Percentiles rank a stretch among this genome's conserved stretches.
These are phyloP conservation scores for Acacia crassicarpa DNA, from an alignment of 306 rosid species.

Conservation along the genomic window DNA sequence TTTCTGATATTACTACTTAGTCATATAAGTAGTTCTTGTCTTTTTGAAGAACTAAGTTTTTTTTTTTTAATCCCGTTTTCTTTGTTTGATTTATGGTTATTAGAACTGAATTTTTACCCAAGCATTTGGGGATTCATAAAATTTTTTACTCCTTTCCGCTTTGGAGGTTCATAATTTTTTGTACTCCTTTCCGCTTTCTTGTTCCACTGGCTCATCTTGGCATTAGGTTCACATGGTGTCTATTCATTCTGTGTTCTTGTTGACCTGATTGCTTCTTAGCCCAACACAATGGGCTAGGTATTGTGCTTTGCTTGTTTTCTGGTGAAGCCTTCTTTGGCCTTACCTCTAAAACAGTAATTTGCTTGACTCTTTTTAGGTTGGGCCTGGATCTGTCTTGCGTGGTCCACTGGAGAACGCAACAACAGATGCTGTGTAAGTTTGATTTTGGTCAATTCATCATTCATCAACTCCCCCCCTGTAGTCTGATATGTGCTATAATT, in stretches of 20 bases:
- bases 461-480: slow-evolving; percentile 13
- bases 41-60: background rate
- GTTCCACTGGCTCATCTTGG: no score
- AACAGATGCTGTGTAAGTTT: slow-evolving; percentile 74
- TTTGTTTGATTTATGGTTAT: background rate
- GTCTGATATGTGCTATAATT: slow-evolving; percentile 29
- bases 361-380: slow-evolving; percentile 59
- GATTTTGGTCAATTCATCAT: slow-evolving; percentile 29
- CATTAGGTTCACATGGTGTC: no score
- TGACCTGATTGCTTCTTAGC: background rate
- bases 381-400: slow-evolving; percentile 92
- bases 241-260: no score
- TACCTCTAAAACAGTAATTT: slow-evolving; percentile 5
- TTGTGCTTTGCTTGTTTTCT: slow-evolving; percentile 13
- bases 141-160: no score
- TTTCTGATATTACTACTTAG: background rate
- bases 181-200: no score
- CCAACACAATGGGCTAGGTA: background rate
- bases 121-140: background rate
- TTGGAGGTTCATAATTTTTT: background rate
- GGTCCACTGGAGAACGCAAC: slow-evolving; percentile 93
- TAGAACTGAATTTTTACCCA: background rate
- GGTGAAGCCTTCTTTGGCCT: slow-evolving; percentile 20
- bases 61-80: background rate
- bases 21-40: background rate